Conservation (phyloP, 1,284 basidiomycete genomes). For the Bjerkandera adusta region DNA sequence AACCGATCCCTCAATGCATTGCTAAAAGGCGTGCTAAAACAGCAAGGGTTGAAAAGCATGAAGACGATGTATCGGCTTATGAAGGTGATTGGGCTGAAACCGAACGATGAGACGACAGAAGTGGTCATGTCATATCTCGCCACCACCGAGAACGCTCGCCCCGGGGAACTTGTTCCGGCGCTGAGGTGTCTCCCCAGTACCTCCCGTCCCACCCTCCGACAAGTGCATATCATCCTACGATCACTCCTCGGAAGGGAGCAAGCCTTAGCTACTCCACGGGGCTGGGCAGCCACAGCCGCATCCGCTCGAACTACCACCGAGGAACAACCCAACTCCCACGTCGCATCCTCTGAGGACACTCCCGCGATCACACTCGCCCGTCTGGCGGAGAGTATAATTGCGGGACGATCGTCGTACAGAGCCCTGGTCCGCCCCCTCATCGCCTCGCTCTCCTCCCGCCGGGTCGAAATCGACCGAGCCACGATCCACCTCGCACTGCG, state of each 20-base stretch:
- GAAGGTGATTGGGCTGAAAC: slow-evolving; percentile 43
- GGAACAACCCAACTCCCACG: neutral
- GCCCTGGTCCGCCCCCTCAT: slow-evolving; percentile 43
- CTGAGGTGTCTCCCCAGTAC: slow-evolving; percentile 40
- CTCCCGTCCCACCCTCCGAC: slow-evolving; percentile 44
- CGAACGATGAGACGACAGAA: slow-evolving; percentile 51
- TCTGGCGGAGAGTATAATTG: neutral
- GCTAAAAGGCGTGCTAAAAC: slow-evolving; percentile 44
- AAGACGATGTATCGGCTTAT: slow-evolving; percentile 50
- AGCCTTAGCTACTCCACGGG: slow-evolving; percentile 42
- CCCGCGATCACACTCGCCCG: neutral
- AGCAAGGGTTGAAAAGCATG: slow-evolving; percentile 46
- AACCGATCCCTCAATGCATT: slow-evolving; percentile 58
- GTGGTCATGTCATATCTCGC: slow-evolving; percentile 52
- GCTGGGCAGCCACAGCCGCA: slow-evolving; percentile 41
- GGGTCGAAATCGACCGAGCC: slow-evolving; percentile 51
- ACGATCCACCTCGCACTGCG: slow-evolving; percentile 60
- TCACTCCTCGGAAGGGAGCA: slow-evolving; percentile 41
- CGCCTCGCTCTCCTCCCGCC: slow-evolving; percentile 42
- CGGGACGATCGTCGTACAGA: slow-evolving; percentile 29
- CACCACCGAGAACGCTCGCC: slow-evolving; percentile 37
- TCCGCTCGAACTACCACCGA: neutral
- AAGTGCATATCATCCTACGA: slow-evolving; percentile 40
- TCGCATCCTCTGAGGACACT: neutral
- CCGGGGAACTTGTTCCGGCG: slow-evolving; percentile 44